Evolutionary conservation across 176 grass and related monocot genomes (phyloP), one percentile per base, ranked within the genome.

Genomic region (Aegilops speltoides): DNA sequence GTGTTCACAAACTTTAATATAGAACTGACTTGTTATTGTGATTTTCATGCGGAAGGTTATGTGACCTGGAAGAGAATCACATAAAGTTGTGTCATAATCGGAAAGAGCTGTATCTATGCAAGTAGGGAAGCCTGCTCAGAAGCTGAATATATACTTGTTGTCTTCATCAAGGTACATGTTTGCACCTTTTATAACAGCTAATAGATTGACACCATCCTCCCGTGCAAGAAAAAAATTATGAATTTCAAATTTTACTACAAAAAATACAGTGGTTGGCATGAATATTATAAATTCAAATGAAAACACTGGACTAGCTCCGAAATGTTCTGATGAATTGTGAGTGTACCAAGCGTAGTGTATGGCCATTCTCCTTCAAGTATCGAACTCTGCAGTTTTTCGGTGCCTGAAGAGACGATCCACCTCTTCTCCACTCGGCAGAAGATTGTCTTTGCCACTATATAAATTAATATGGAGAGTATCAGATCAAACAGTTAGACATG

Each of bases 341-440:
- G 31, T 82, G 33, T 86, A 98, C 96, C 89, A 98, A 85, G 37
- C 95, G 89, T 76, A 98, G 83, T 20, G 93, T 93, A 63, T 98
- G 93, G 22, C 96, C 96, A 62, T 95, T 98, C 43, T 95, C 96
- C 74, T 95, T 95, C 69, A 93, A 98, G 79, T 95, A 92, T 86
- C 91, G 86, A 82, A 95, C 96, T 80, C 68, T 93, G 87, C 87
- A 95, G 79, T 92, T 95, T 81, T 98, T 98, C 45, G 95, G 45
- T 65, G 86, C 28, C 86, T 82, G 86, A 91, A 93, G 68, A 98
- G 91, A 57, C 86, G 86, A 89, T 95, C 91, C 19, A 91, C 95
- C 85, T 98, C 95, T 22, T 93, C 89, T 81, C 89, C 93, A 37
- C 91, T 98, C 33, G 96, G 96, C 22, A 98, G 33, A 86, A 98